phyloP scores from a whole-genome alignment of 1,284 basidiomycete species.

The Naganishia sp. region DNA sequence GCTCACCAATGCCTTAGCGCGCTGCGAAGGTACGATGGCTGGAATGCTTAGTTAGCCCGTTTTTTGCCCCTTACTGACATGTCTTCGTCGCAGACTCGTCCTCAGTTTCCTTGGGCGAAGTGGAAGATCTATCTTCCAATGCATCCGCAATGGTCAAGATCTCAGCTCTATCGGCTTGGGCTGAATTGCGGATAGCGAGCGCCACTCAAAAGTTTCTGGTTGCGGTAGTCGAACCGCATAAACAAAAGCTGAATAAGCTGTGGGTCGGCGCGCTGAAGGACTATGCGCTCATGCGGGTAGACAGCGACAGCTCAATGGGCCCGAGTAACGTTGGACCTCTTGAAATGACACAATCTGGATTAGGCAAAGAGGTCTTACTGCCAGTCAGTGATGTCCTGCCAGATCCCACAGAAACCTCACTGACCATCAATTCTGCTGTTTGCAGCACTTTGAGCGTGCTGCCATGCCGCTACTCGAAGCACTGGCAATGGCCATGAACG shows the following conservation, averaged over 20 bases:
- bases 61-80: not conserved
- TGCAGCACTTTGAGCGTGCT: slow-evolving; percentile 81
- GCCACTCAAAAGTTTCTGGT: slow-evolving; percentile 72
- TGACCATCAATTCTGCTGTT: not conserved
- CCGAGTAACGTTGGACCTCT: slow-evolving; percentile 69
- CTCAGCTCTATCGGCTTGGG: slow-evolving; percentile 93
- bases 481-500: slow-evolving; percentile 75
- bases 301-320: slow-evolving; percentile 75
- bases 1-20: slow-evolving; percentile 82
- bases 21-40: slow-evolving; percentile 68
- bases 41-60: not conserved
- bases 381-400: slow-evolving; percentile 63
- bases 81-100: slow-evolving; percentile 64
- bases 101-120: slow-evolving; percentile 82
- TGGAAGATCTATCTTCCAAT: slow-evolving; percentile 84
- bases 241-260: slow-evolving; percentile 70
- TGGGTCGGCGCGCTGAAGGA: slow-evolving; percentile 90
- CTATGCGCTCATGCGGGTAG: slow-evolving; percentile 85
- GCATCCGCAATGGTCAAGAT: slow-evolving; percentile 94
- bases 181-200: slow-evolving; percentile 82
- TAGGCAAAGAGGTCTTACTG: slow-evolving; percentile 85
- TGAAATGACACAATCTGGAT: slow-evolving; percentile 79
- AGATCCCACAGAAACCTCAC: not conserved
- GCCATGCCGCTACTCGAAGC: slow-evolving; percentile 87
- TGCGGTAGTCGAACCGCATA: slow-evolving; percentile 80